Evolutionary conservation across 1,139 yeast genomes (phyloP), one percentile per base, ranked within the genome.

Genomic region (Sugiyamaella pinicola): DNA sequence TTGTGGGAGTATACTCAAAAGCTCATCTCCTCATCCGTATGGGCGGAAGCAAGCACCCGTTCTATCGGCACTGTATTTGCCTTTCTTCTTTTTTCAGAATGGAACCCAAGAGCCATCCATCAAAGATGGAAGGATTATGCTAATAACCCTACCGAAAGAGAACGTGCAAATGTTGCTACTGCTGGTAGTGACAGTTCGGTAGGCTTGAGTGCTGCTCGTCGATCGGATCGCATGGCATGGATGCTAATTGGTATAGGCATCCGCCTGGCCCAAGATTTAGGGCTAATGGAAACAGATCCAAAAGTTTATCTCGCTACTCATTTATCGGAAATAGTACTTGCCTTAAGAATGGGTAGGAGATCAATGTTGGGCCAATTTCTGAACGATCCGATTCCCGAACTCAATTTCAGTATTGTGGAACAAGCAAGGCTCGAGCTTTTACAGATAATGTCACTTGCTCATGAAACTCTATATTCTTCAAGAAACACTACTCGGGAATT

Each of bases 61-160:
- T 85, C 95, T 0, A 81, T 89, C 5, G 96, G 96, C 0, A 89
- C 96, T 0, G 84, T 89, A 5, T 78, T 86, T 61, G 91, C 96
- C 0, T 88, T 90, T 65, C 71, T 90, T 46, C 72, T 91, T n/a
- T 85, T 90, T 61, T 87, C 96, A 0, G 96, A 90, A 67, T 90
- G 97, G 97, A 89, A 89, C 63, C 96, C 96, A 1, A 74, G 96
- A 52, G 96, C 96, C 4, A 89, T 90, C 57, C 96, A 90, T 68
- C 86, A 90, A 84, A 73, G 90, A 58, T 85, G 91, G 86, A 75
- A 83, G 0, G 97, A 90, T 69, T 89, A 88, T 70, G 96, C 96
- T 2, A 88, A 87, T 61, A 70, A 73, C 44, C 52, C 52, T 9
- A 35, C 43, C 19, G 62, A 59, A 38, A 57, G 66, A 2, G 69